Evolutionary conservation across 108 stramenopile genomes (phyloP), one percentile per base, ranked within the genome.

Genomic region (Pseudonitzschia delicatissima): DNA sequence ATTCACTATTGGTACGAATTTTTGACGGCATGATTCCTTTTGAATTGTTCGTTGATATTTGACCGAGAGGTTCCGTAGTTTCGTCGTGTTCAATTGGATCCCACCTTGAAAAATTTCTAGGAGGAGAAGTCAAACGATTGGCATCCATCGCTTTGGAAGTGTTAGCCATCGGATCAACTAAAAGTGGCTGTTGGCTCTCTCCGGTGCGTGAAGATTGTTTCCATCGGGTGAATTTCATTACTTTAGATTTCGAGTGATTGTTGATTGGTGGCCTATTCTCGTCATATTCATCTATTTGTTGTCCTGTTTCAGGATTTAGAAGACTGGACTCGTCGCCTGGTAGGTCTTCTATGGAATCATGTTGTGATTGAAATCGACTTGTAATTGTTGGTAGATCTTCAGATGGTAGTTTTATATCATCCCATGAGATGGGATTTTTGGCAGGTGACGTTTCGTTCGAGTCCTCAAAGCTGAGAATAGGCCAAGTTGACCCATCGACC

Each of bases 21-120:
- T 23, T 2, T 3, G 32, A 55, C 5, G 53, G 12, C 31, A 5
- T 13, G 0, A 33, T 13, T 55, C n/a, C 31, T 5, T 7, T 32
- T 18, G 0, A 55, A 55, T 34, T n/a, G 4, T 55, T 32, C n/a
- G 11, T n/a, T 33, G 31, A n/a, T n/a, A 1, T 55, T 55, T 29
- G 29, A 31, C 2, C 9, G 31, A 55, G 53, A 55, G 53, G 53
- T 28, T 55, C 29, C 31, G 53, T 55, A n/a, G 29, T 34, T n/a
- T 55, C 53, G 31, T 55, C 53, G 53, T 55, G 53, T 55, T 55
- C 53, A 55, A 55, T 55, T 3, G 53, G 53, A 9, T 55, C 29
- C 53, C 53, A 55, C 31, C 53, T 55, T 5, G 53, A 33, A n/a
- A n/a, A 29, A 27, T 55, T 33, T 33, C 32, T 55, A 12, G 32